phyloP scores from a whole-genome alignment of 352 stramenopile genomes.

The Phytophthora megakarya region DNA sequence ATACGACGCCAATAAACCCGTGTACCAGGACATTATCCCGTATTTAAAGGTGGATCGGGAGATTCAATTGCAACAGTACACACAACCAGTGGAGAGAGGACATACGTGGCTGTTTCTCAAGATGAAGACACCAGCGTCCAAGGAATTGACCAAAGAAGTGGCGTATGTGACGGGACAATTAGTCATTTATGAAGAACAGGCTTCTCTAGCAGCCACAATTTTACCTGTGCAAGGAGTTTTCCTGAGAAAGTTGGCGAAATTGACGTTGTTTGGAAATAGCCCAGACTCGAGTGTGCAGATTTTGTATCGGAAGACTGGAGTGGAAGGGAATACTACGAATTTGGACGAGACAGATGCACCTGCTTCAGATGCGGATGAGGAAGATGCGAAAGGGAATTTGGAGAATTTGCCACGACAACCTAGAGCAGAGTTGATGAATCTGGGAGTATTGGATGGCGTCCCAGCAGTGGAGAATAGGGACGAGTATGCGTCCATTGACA shows the following conservation, averaged over 20 bases:
- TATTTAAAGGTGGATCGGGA: conserved; percentile 76
- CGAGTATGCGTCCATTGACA: conserved; percentile 72
- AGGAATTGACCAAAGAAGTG: conserved; percentile 71
- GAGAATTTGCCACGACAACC: conserved; percentile 40
- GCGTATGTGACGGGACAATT: conserved; percentile 82
- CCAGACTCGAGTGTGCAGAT: conserved; percentile 81
- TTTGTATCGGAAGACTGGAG: conserved; percentile 54
- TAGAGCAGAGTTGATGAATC: conserved; percentile 60
- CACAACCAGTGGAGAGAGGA: conserved; percentile 69
- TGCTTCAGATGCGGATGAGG: conserved; percentile 32
- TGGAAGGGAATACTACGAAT: conserved; percentile 26
- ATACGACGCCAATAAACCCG: conserved; percentile 60
- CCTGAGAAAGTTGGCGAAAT: conserved; percentile 63
- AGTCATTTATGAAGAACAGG: conserved; percentile 85
- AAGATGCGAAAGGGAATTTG: conserved; percentile 26
- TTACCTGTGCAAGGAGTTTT: conserved; percentile 86
- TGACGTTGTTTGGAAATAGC: conserved; percentile 86
- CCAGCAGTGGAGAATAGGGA: conserved; percentile 63
- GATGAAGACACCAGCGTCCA: conserved; percentile 74
- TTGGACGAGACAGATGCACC: conserved; percentile 15
- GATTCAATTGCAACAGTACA: conserved; percentile 81
- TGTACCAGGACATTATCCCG: conserved; percentile 75
- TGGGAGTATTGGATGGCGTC: conserved; percentile 69
- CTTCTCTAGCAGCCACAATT: conserved; percentile 78
- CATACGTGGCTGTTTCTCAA: conserved; percentile 84